A percentile compares a stretch with the other conserved stretches of the same genome.
phyloP scores from a whole-genome alignment of 805 yeast species.

The Starmerella stellata region DNA sequence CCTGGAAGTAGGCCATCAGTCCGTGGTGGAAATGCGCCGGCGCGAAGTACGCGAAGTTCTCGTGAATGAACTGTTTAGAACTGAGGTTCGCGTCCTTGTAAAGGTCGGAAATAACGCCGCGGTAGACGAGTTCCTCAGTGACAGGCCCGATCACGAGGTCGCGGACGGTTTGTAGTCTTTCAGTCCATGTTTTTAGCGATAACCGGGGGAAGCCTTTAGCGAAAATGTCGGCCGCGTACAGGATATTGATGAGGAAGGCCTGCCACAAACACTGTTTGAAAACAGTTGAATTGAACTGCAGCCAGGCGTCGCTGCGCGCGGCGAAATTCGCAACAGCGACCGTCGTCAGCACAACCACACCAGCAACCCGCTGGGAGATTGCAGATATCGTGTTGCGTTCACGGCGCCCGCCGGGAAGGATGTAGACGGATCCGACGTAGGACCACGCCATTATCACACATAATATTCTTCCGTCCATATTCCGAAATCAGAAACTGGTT shows the following conservation, averaged over 20 bases:
- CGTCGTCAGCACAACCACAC: slow-evolving; percentile 5
- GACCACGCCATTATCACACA: slow-evolving; percentile 5
- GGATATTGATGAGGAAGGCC: background rate
- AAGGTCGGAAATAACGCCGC: slow-evolving; percentile 29
- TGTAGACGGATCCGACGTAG: slow-evolving; percentile 14
- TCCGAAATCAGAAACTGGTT: no score
- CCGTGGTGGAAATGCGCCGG: slow-evolving; percentile 69
- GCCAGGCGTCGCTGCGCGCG: slow-evolving; percentile 2
- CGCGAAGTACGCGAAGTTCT: slow-evolving; percentile 52
- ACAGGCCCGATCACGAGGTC: slow-evolving; percentile 54
- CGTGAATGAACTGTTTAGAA: slow-evolving; percentile 19
- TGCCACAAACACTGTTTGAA: background rate
- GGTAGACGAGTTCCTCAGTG: slow-evolving; percentile 58
- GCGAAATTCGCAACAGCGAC: slow-evolving; percentile 2
- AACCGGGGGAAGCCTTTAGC: slow-evolving; percentile 4
- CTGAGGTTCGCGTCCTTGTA: slow-evolving; percentile 17
- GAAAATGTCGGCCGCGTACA: slow-evolving; percentile 7
- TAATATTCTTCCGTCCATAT: slow-evolving; percentile 4
- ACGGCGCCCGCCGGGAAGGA: slow-evolving; percentile 12
- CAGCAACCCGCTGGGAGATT: slow-evolving; percentile 8
- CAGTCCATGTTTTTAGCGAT: background rate
- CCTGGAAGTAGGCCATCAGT: slow-evolving; percentile 27
- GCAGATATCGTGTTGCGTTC: slow-evolving; percentile 4
- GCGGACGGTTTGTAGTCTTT: slow-evolving; percentile 27
- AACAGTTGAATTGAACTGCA: background rate